Conservation (phyloP, 2,329 filamentous ascomycete species). For the Alternaria sp. region DNA sequence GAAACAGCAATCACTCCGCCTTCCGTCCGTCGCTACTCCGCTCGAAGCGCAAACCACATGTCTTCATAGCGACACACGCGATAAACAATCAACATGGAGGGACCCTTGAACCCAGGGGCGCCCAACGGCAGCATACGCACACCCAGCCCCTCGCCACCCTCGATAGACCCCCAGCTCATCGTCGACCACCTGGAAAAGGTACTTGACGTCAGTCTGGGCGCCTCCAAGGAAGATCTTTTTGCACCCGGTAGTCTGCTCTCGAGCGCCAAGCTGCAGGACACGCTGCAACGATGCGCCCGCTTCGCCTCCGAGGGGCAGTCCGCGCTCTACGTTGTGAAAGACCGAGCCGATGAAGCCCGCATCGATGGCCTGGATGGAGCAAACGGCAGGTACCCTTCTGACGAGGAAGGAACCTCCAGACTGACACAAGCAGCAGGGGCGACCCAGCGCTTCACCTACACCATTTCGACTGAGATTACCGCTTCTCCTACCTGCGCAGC, state of each 20-base stretch:
- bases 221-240: slow-evolving; percentile 76
- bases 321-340: slow-evolving; percentile 91
- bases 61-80: slow-evolving; percentile 30
- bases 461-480: slow-evolving; percentile 80
- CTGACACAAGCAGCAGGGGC: slow-evolving; percentile 52
- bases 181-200: slow-evolving; percentile 57
- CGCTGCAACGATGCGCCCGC: slow-evolving; percentile 82
- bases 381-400: slow-evolving; percentile 35
- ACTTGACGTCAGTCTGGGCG: slow-evolving; percentile 57
- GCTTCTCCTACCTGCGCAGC: slow-evolving; percentile 80
- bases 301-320: slow-evolving; percentile 89
- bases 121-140: slow-evolving; percentile 48
- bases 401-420: slow-evolving; percentile 15
- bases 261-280: slow-evolving; percentile 73
- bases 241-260: slow-evolving; percentile 83
- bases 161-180: slow-evolving; percentile 56
- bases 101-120: slow-evolving; percentile 49
- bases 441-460: slow-evolving; percentile 69
- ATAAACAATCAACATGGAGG: slow-evolving; percentile 48
- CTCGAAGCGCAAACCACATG: slow-evolving; percentile 40
- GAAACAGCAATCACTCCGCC: slow-evolving; percentile 6
- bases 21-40: slow-evolving; percentile 11
- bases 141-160: slow-evolving; percentile 45
- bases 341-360: slow-evolving; percentile 60
- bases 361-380: slow-evolving; percentile 39